A percentile compares a stretch with the other conserved stretches of the same genome.
Conservation (phyloP, 2,329 filamentous ascomycete species). For the Talaromyces piceae region DNA sequence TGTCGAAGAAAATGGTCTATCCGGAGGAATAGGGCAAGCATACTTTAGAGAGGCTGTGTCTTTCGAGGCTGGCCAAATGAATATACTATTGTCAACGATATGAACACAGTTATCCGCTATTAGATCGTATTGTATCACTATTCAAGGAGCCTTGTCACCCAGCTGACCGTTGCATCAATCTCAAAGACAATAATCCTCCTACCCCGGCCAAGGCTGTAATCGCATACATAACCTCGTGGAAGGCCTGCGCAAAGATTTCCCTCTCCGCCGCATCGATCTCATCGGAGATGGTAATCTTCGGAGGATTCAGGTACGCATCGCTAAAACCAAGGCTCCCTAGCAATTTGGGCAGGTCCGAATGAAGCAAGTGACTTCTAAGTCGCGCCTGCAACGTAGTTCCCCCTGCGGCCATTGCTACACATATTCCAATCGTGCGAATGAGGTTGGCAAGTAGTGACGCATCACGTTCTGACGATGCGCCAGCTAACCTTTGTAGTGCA, state of each 20-base stretch:
- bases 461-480: neutral
- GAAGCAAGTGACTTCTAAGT: neutral
- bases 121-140: too few species aligned
- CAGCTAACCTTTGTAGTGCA: constrained; percentile 1
- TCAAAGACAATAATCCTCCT: constrained; percentile 6
- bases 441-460: constrained; percentile 6
- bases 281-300: neutral
- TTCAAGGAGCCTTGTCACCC: neutral
- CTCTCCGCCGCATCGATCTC: neutral
- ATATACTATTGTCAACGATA: too few species aligned
- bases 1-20: constrained; percentile 10
- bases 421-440: constrained; percentile 6
- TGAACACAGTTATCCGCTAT: too few species aligned
- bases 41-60: neutral
- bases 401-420: constrained; percentile 2
- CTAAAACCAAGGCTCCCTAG: neutral
- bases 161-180: neutral
- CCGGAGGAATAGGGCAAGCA: constrained; percentile 6
- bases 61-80: neutral
- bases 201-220: constrained; percentile 4
- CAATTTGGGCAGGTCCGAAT: neutral
- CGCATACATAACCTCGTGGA: constrained; percentile 6
- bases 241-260: constrained; percentile 3
- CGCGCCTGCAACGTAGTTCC: constrained; percentile 3
- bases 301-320: neutral